Evolutionary conservation across 768 basidiomycete species (phyloP).

Genomic region (Agaricus subrufescens): DNA sequence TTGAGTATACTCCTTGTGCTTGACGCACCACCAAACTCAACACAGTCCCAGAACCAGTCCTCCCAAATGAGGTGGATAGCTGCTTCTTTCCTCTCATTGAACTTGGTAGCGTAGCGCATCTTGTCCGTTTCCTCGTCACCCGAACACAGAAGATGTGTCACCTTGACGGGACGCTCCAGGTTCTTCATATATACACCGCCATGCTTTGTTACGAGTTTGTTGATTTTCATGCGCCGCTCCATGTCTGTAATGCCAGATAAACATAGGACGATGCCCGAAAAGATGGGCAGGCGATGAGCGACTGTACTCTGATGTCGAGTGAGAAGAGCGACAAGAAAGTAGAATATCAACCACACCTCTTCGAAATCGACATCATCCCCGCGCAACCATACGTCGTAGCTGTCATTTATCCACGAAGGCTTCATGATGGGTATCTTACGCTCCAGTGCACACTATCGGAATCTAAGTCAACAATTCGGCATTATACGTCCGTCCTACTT

Average conservation of each 20-base stretch:
- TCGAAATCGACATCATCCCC: slow-evolving; percentile 75
- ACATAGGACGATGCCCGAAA: slow-evolving; percentile 65
- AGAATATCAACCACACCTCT: slow-evolving; percentile 39
- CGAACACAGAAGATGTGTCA: slow-evolving; percentile 83
- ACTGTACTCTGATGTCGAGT: slow-evolving; percentile 45
- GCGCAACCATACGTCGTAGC: slow-evolving; percentile 67
- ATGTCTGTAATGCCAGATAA: slow-evolving; percentile 73
- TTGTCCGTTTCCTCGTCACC: slow-evolving; percentile 67
- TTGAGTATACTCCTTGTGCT: background rate
- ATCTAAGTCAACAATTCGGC: slow-evolving; percentile 5
- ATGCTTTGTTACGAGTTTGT: slow-evolving; percentile 49
- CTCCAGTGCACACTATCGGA: slow-evolving; percentile 73
- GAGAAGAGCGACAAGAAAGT: background rate
- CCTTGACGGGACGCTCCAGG: slow-evolving; percentile 70
- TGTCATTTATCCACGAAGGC: slow-evolving; percentile 73
- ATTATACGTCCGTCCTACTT: slow-evolving; percentile 12
- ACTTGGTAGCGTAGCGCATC: slow-evolving; percentile 74
- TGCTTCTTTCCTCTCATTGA: slow-evolving; percentile 65
- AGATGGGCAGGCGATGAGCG: slow-evolving; percentile 64
- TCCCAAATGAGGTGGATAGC: slow-evolving; percentile 84
- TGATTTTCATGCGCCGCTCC: slow-evolving; percentile 56
- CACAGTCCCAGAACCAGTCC: slow-evolving; percentile 95
- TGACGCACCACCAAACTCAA: slow-evolving; percentile 64
- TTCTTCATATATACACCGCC: slow-evolving; percentile 72
- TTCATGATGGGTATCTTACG: slow-evolving; percentile 74